A percentile compares a stretch with the other conserved stretches of the same genome.
Evolutionary conservation across 768 basidiomycete species (phyloP).

Genomic region (Leccinum truebloodii): DNA sequence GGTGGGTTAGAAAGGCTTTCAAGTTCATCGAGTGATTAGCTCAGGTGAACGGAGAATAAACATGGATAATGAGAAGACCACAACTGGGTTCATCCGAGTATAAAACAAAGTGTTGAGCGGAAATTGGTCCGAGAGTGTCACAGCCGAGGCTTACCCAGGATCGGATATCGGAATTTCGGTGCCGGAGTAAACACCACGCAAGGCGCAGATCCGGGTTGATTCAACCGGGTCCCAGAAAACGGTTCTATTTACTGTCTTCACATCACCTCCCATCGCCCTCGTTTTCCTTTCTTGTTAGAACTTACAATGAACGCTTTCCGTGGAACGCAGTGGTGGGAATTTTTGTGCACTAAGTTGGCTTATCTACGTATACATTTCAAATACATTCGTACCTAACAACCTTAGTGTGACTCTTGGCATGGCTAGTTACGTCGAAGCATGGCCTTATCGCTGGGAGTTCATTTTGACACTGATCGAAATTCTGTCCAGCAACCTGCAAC

Average conservation of each 20-base stretch:
- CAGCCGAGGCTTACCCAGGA: background rate
- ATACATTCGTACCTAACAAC: background rate
- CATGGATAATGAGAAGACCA: slow-evolving; percentile 7
- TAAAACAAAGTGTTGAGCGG: background rate
- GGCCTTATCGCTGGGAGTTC: background rate
- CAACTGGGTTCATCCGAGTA: background rate
- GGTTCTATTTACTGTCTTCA: no score
- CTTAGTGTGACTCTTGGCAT: background rate
- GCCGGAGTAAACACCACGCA: background rate
- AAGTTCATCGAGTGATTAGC: slow-evolving; percentile 15
- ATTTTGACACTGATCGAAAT: background rate
- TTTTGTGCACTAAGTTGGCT: no score
- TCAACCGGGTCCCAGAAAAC: background rate
- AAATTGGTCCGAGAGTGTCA: background rate
- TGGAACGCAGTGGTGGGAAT: no score
- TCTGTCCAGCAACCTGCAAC: background rate
- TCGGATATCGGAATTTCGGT: background rate
- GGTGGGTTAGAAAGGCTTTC: slow-evolving; percentile 6
- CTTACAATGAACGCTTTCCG: no score
- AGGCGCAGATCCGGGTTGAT: no score
- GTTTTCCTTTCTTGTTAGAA: no score
- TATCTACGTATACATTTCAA: background rate
- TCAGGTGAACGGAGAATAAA: background rate
- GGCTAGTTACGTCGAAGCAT: background rate
- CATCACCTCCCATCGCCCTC: no score